Evolutionary conservation across 2,329 filamentous ascomycete genomes (phyloP).

Genomic region (Colletotrichum magnum): DNA sequence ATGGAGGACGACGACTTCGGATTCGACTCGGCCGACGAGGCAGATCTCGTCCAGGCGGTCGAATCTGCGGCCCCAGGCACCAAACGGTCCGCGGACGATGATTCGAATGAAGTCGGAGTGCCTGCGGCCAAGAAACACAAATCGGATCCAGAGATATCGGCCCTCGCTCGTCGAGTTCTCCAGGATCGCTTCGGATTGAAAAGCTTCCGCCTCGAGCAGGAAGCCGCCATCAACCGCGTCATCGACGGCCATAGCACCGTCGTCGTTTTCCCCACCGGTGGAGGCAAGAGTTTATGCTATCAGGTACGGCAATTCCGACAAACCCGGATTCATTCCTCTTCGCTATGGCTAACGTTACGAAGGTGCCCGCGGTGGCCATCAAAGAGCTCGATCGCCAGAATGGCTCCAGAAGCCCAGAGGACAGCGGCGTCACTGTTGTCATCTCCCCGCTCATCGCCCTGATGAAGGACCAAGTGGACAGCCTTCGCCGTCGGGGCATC

Average conservation of each 20-base stretch:
- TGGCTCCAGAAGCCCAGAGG: constrained; percentile 45
- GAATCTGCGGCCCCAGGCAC: neutral
- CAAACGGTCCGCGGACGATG: constrained; percentile 1
- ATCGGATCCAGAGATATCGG: neutral
- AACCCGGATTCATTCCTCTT: neutral
- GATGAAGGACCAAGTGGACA: constrained; percentile 74
- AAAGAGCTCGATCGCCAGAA: constrained; percentile 55
- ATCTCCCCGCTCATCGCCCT: constrained; percentile 70
- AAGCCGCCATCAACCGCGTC: constrained; percentile 55
- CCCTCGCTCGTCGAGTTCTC: constrained; percentile 49
- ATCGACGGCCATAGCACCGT: constrained; percentile 57
- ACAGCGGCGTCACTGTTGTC: constrained; percentile 67
- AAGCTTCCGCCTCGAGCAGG: constrained; percentile 61
- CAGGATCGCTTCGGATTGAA: constrained; percentile 55
- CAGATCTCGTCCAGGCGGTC: constrained; percentile 24
- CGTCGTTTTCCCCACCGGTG: constrained; percentile 63
- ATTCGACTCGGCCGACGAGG: constrained; percentile 44
- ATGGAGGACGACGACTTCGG: constrained; percentile 42
- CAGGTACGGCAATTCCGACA: constrained; percentile 51
- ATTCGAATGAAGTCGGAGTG: neutral
- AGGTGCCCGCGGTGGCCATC: constrained; percentile 65
- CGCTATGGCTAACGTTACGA: neutral
- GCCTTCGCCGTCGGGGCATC: constrained; percentile 63
- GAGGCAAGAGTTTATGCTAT: constrained; percentile 65
- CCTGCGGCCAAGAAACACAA: constrained; percentile 17